Conservation (phyloP, 2,329 filamentous ascomycete species). For the Colletotrichum spinosum region DNA sequence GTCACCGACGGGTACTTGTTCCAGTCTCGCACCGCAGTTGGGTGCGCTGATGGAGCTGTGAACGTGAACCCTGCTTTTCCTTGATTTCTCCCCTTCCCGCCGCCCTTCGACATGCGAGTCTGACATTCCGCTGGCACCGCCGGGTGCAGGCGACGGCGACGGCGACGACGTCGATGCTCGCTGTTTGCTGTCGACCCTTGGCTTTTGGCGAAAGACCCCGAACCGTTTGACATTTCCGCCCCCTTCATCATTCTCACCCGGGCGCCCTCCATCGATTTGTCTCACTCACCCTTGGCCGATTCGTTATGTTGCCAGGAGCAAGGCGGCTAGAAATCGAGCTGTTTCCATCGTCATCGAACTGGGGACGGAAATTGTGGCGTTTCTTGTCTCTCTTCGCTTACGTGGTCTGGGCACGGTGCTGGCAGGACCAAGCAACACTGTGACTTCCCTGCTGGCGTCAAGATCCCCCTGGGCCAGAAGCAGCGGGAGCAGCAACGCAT, state of each 20-base stretch:
- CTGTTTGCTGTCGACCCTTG: constrained; percentile 2
- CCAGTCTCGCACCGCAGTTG: background rate
- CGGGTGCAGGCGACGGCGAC: too few species aligned
- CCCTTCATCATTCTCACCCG: background rate
- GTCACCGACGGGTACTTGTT: constrained; percentile 17
- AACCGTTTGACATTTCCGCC: constrained; percentile 20
- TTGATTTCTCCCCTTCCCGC: background rate
- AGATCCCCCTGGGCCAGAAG: background rate
- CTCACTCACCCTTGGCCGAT: constrained; percentile 7
- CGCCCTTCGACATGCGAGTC: background rate
- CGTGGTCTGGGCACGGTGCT: background rate
- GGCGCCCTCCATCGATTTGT: background rate
- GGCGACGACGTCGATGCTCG: too few species aligned
- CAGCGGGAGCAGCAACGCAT: background rate
- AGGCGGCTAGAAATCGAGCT: constrained; percentile 7
- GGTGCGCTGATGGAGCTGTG: too few species aligned
- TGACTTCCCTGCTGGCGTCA: constrained; percentile 5
- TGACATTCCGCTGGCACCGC: too few species aligned
- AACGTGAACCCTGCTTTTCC: background rate
- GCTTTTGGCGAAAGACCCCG: constrained; percentile 8
- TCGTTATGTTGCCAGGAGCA: constrained; percentile 17
- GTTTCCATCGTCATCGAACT: constrained; percentile 34
- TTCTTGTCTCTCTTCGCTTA: constrained; percentile 27
- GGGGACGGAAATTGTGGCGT: constrained; percentile 37
- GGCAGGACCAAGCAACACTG: constrained; percentile 4